Base-by-base conservation (phyloP, 805 yeast species). In the Candida ipomoeae region DNA sequence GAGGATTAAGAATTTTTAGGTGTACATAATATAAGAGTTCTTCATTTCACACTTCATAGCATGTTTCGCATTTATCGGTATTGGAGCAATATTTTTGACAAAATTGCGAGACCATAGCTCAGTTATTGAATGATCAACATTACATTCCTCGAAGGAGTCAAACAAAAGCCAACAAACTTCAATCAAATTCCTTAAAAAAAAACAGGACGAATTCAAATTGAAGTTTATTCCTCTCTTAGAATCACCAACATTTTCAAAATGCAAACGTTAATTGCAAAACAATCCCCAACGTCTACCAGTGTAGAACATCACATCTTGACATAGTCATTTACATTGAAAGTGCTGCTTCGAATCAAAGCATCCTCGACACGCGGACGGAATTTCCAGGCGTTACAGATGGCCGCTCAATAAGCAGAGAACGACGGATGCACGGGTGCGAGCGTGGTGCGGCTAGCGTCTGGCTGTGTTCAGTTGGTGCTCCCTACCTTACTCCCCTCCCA, bases 381-480 rank as follows among this genome's bases (percentile, higher is more conserved):
- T 18, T 39, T n/a, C 17, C 14, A n/a, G 32, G 41, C 31, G 41
- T 37, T 8, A 39, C 31, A 23, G 31, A 39, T 23, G 18, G 43
- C 21, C 13, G 34, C 33, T 26, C 5, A 29, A 14, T 15, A 38
- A 15, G 41, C 8, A 14, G 8, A 39, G 7, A 18, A 14, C 4
- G 29, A n/a, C 31, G 31, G 41, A 11, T 26, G 43, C 29, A 40
- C 43, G 43, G 43, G 34, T 40, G 34, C 17, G n/a, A 6, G 4
- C 4, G 34, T 11, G 43, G 43, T 40, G 43, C 43, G 43, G 43
- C 43, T 40, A 39, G 10, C 15, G 43, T 26, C 33, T 40, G 21
- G 43, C 43, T 40, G 43, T 40, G 34, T 26, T 40, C 43, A 40
- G 11, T 39, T 26, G 43, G 43, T 40, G 34, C 43, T 40, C 43